phyloP scores from a whole-genome alignment of 768 basidiomycete species.

The Collybia nuda region DNA sequence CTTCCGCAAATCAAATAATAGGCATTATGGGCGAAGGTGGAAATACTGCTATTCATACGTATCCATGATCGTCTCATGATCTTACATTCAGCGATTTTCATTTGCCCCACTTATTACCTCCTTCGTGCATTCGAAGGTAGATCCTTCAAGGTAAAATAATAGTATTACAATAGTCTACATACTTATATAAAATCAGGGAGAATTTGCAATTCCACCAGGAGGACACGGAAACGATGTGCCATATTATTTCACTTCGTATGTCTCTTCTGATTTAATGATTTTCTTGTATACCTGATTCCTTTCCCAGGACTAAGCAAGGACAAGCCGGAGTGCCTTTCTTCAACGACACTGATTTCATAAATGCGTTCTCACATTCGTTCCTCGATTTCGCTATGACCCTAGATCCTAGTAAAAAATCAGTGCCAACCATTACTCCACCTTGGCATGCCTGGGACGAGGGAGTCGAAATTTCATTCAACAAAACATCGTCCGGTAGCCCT shows the following conservation, averaged over 20 bases:
- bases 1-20: slow-evolving; percentile 28
- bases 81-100: slow-evolving; percentile 35
- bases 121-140: slow-evolving; percentile 26
- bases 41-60: neutral
- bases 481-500: slow-evolving; percentile 27
- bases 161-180: neutral
- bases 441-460: slow-evolving; percentile 29
- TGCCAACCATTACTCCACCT: slow-evolving; percentile 32
- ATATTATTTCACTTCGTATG: slow-evolving; percentile 43
- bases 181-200: slow-evolving; percentile 22
- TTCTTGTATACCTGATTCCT: neutral
- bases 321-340: slow-evolving; percentile 22
- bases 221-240: slow-evolving; percentile 33
- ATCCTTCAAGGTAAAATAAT: slow-evolving; percentile 30
- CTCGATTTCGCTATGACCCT: slow-evolving; percentile 30
- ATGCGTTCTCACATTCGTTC: slow-evolving; percentile 37
- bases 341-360: slow-evolving; percentile 32
- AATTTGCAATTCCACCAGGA: slow-evolving; percentile 44
- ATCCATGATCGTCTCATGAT: neutral
- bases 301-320: neutral
- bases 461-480: slow-evolving; percentile 49
- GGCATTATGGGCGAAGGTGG: slow-evolving; percentile 40
- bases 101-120: slow-evolving; percentile 43
- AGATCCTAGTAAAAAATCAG: slow-evolving; percentile 30
- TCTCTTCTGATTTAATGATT: slow-evolving; percentile 2